Evolutionary conservation across 768 basidiomycete species (phyloP).

Genomic region (Trametes sanguinea): DNA sequence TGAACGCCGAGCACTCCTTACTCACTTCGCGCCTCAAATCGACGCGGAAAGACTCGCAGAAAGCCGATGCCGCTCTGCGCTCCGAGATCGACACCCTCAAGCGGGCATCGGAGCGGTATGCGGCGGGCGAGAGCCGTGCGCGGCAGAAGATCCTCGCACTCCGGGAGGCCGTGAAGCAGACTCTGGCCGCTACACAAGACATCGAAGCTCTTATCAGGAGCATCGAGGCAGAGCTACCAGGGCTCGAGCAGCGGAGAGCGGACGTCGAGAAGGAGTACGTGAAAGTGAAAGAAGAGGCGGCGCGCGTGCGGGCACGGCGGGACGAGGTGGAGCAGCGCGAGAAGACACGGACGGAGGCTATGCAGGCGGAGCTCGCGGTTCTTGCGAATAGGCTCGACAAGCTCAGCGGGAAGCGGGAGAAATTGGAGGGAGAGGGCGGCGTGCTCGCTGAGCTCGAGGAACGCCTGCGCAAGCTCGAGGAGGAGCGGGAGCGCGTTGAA

Average conservation of each 20-base stretch:
- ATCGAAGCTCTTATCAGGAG: constrained; percentile 42
- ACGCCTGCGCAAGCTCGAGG: constrained; percentile 58
- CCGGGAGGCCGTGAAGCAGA: constrained; percentile 85
- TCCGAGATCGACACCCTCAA: constrained; percentile 84
- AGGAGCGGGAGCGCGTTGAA: constrained; percentile 56
- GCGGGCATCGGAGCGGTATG: constrained; percentile 79
- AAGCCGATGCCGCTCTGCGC: constrained; percentile 77
- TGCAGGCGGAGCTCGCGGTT: constrained; percentile 58
- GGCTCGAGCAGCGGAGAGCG: constrained; percentile 44
- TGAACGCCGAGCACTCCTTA: constrained; percentile 67
- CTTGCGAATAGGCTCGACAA: constrained; percentile 68
- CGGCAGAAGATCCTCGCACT: constrained; percentile 85
- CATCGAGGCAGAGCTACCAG: constrained; percentile 44
- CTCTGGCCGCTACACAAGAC: constrained; percentile 48
- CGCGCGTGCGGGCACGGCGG: constrained; percentile 44
- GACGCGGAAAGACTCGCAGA: constrained; percentile 79
- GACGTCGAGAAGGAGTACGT: constrained; percentile 46
- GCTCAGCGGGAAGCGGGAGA: constrained; percentile 64
- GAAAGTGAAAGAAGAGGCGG: constrained; percentile 47
- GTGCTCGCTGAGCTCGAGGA: constrained; percentile 68
- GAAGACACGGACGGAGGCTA: constrained; percentile 54
- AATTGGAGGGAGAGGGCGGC: constrained; percentile 50
- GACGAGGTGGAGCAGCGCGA: constrained; percentile 52
- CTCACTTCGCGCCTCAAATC: constrained; percentile 73
- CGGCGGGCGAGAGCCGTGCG: constrained; percentile 72